phyloP scores from a whole-genome alignment of 73 alveolate genomes.

The Paramecium caudatum region DNA sequence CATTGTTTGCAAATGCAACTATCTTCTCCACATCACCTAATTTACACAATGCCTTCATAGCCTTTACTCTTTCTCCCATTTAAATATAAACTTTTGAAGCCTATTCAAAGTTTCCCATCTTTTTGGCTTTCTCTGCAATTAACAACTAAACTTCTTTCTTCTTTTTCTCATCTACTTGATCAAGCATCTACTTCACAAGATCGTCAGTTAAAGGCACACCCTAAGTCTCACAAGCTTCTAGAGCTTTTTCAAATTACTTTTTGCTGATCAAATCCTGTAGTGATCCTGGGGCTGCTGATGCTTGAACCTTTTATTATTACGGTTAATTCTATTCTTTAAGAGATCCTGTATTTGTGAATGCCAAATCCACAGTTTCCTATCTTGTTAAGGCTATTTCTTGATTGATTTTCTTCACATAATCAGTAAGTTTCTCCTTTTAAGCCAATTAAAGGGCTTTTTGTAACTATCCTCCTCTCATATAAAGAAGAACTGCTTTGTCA shows the following conservation, averaged over 20 bases:
- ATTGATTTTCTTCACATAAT: slow-evolving; percentile 74
- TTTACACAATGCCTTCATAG: slow-evolving; percentile 95
- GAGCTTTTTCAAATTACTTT: slow-evolving; percentile 91
- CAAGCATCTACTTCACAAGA: slow-evolving; percentile 85
- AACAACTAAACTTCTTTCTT: slow-evolving; percentile 86
- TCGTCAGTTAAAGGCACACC: slow-evolving; percentile 91
- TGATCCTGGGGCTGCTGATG: slow-evolving; percentile 57
- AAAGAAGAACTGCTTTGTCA: slow-evolving; percentile 93
- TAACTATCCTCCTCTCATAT: slow-evolving; percentile 93
- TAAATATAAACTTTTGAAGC: slow-evolving; percentile 95
- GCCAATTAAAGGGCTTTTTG: slow-evolving; percentile 95
- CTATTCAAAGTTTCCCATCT: slow-evolving; percentile 92
- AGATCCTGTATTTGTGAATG: slow-evolving; percentile 63
- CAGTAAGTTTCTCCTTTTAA: slow-evolving; percentile 78
- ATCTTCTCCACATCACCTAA: slow-evolving; percentile 93
- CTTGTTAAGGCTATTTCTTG: not conserved
- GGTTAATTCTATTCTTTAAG: not conserved
- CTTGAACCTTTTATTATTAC: not conserved
- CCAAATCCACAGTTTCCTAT: slow-evolving; percentile 29
- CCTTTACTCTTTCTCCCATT: slow-evolving; percentile 95
- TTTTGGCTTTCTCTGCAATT: slow-evolving; percentile 94
- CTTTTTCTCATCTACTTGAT: slow-evolving; percentile 87
- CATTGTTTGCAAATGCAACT: slow-evolving; percentile 94
- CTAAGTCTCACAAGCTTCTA: slow-evolving; percentile 89
- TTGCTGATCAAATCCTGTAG: slow-evolving; percentile 79